These are phyloP conservation scores for Starmerella davenportii DNA, from an alignment of 805 yeast genomes.

Conservation along the genomic window DNA sequence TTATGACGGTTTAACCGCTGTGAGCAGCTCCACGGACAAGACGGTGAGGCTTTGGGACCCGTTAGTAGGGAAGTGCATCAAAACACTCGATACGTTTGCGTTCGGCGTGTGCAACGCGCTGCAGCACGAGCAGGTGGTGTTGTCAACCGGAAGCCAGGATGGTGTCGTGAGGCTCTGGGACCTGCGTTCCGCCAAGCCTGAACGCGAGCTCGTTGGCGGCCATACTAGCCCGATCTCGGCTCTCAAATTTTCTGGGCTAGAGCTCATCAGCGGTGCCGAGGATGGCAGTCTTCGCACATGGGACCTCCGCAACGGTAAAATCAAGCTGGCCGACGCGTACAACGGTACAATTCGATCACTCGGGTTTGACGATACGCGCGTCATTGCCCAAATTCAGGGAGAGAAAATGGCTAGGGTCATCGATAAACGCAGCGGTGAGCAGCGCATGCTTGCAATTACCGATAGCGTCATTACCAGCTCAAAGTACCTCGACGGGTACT, in stretches of 20 bases:
- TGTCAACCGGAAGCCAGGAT: conserved; percentile 64
- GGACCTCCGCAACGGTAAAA: conserved; percentile 54
- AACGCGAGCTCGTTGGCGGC: conserved; percentile 29
- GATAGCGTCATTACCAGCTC: conserved; percentile 27
- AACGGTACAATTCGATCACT: conserved; percentile 37
- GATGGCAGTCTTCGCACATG: conserved; percentile 51
- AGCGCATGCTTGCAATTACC: conserved; percentile 36
- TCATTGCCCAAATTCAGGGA: conserved; percentile 33
- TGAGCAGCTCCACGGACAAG: conserved; percentile 53
- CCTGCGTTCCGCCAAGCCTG: conserved; percentile 35
- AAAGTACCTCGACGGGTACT: conserved; percentile 43
- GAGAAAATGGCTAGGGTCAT: conserved; percentile 37
- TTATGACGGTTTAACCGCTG: conserved; percentile 32
- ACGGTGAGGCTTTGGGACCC: conserved; percentile 67
- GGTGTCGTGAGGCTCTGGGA: conserved; percentile 66
- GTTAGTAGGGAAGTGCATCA: conserved; percentile 44
- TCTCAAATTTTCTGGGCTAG: conserved; percentile 49
- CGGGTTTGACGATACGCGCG: conserved; percentile 40
- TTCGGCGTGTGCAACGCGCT: conserved; percentile 35
- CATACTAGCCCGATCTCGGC: conserved; percentile 54
- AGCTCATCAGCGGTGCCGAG: conserved; percentile 42
- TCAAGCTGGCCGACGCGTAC: conserved; percentile 43
- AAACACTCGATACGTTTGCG: conserved; percentile 44
- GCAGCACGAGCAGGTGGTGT: conserved; percentile 57
- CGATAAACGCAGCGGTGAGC: conserved; percentile 37